Base-by-base conservation (phyloP, 345 rosid species). In the Eucalyptus albens region DNA sequence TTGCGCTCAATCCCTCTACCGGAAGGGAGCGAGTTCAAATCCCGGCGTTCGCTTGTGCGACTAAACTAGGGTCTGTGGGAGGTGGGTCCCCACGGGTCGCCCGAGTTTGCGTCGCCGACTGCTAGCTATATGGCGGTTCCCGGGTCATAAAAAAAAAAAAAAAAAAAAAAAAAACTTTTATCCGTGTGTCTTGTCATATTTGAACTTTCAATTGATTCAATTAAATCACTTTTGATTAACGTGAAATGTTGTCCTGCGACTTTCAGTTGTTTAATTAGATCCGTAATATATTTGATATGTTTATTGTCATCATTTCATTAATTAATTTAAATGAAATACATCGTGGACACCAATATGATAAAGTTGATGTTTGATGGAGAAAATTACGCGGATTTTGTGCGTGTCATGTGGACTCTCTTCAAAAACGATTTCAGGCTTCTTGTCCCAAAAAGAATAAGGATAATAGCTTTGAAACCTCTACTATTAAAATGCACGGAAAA, bases 191-290 rank as follows among this genome's bases (percentile, higher is more conserved):
- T 16, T 31, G 81, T 69, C 81, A 31, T 31, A 69, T 31, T 69
- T 69, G 42, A 69, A 69, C 22, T 69, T 69, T 9, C 81, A 69
- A 8, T 16, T 3, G 12, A 10, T 69, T 31, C 13, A 33, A 16
- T 69, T 31, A 31, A 69, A 16, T 2, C 44, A 16, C 81, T 69
- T 33, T 69, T 15, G 4, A 31, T 69, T 16, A n/a, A 2, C 0
- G 21, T 4, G 11, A n/a, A n/a, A 65, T 65, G 37, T 7, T 0
- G 1, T n/a, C 3, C 6, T 3, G 3, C 1, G 9, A n/a, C 77
- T 65, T 65, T n/a, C 37, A 14, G 5, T 15, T 65, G 16, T 65
- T 21, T 65, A n/a, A n/a, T n/a, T n/a, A n/a, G 37, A 65, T n/a
- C 11, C 40, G 0, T 4, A n/a, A n/a, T 4, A 15, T n/a, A 7